A percentile compares a stretch with the other conserved stretches of the same genome.
phyloP scores from a whole-genome alignment of 129 eudicot species.

The Chrysanthemum makinoi region DNA sequence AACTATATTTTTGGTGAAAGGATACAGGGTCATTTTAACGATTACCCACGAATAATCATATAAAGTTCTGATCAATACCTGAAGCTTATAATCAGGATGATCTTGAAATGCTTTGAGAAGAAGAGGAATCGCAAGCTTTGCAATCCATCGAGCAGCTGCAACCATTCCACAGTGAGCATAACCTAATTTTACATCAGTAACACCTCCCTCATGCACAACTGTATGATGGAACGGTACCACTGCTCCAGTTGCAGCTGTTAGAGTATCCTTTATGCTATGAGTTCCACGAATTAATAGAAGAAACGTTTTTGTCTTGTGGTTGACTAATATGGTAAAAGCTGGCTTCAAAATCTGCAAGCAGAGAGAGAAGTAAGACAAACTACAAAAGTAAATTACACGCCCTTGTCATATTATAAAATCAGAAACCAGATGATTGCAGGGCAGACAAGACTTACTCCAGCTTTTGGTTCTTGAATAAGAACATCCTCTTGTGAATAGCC shows the following conservation, averaged over 20 bases:
- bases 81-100: conserved; percentile 77
- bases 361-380: background rate
- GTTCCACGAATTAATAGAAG: conserved; percentile 95
- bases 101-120: conserved; percentile 52
- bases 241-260: conserved; percentile 98
- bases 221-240: conserved; percentile 97
- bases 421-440: background rate
- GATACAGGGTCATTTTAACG: too few species aligned
- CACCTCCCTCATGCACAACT: conserved; percentile 89
- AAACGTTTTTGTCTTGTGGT: conserved; percentile 63
- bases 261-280: conserved; percentile 91
- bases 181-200: conserved; percentile 77
- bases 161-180: conserved; percentile 99
- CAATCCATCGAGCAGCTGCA: conserved; percentile 99
- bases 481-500: conserved; percentile 79
- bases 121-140: conserved; percentile 84
- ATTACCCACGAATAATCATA: background rate
- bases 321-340: conserved; percentile 79
- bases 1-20: too few species aligned
- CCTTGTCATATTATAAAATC: background rate
- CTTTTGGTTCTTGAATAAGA: conserved; percentile 97
- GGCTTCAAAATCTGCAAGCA: conserved; percentile 93
- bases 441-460: conserved; percentile 69
- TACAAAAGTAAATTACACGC: conserved; percentile 1
- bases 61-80: conserved; percentile 41